Evolutionary conservation across 352 stramenopile genomes (phyloP).

Genomic region (Phytophthora aleatoria): DNA sequence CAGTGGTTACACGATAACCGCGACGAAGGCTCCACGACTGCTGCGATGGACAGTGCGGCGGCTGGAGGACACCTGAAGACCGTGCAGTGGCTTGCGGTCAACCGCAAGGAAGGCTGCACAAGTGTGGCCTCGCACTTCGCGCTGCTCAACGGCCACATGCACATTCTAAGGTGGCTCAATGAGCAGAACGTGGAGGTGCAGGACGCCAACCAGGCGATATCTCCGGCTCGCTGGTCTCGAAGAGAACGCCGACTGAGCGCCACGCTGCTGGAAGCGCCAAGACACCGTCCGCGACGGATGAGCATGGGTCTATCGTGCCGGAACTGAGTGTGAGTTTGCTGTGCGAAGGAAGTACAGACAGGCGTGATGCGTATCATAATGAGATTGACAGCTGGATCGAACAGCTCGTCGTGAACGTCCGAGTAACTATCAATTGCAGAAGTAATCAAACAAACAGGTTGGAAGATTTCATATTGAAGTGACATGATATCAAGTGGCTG

Average conservation of each 20-base stretch:
- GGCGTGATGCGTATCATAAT: slow-evolving; percentile 13
- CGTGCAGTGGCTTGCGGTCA: slow-evolving; percentile 61
- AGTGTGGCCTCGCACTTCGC: slow-evolving; percentile 73
- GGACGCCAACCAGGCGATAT: slow-evolving; percentile 5
- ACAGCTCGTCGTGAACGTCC: slow-evolving; percentile 10
- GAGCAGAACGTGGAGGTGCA: slow-evolving; percentile 42
- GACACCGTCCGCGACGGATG: slow-evolving; percentile 33
- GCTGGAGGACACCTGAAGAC: slow-evolving; percentile 71
- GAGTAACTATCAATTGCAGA: background rate
- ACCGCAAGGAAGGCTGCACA: slow-evolving; percentile 74
- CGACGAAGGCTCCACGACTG: slow-evolving; percentile 67
- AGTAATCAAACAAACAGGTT: no score
- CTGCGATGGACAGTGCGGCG: slow-evolving; percentile 74
- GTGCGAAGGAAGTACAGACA: slow-evolving; percentile 6
- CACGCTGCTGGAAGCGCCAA: slow-evolving; percentile 34
- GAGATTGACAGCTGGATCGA: slow-evolving; percentile 24
- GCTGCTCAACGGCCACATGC: slow-evolving; percentile 66
- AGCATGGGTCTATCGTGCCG: slow-evolving; percentile 32
- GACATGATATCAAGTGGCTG: slow-evolving; percentile 12
- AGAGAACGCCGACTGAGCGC: slow-evolving; percentile 42
- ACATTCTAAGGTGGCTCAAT: slow-evolving; percentile 70
- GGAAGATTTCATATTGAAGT: slow-evolving; percentile 12
- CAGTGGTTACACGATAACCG: slow-evolving; percentile 74
- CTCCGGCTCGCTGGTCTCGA: slow-evolving; percentile 24
- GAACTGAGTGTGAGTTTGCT: slow-evolving; percentile 21